A percentile compares a stretch with the other conserved stretches of the same genome.
phyloP scores from a whole-genome alignment of 371 early-diverging fungal genomes.

The Syncephalastrum racemosum region DNA sequence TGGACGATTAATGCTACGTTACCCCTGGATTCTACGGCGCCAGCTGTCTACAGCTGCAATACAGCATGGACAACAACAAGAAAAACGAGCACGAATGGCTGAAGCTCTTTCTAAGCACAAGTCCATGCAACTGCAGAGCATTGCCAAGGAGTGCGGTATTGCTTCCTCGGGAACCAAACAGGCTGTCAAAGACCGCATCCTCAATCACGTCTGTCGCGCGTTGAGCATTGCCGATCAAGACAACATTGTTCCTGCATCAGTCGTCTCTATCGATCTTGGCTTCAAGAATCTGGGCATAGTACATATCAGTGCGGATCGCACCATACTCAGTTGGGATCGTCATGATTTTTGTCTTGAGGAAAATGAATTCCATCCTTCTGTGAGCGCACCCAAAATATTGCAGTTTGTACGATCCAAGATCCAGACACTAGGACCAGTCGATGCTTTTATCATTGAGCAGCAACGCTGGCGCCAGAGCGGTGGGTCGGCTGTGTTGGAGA shows the following conservation, averaged over 20 bases:
- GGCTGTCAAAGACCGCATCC: neutral
- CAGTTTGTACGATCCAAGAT: constrained; percentile 19
- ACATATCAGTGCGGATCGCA: constrained; percentile 32
- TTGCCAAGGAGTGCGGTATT: constrained; percentile 22
- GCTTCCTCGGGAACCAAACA: constrained; percentile 17
- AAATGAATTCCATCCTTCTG: constrained; percentile 33
- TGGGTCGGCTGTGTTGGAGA: constrained; percentile 38
- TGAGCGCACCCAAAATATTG: constrained; percentile 26
- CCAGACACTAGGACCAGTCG: constrained; percentile 12
- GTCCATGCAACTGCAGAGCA: constrained; percentile 12
- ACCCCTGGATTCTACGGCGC: no score
- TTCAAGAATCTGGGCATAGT: constrained; percentile 70
- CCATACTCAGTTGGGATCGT: constrained; percentile 42
- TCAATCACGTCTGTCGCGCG: constrained; percentile 14
- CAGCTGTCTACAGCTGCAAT: no score
- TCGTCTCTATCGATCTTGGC: constrained; percentile 76
- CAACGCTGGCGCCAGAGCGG: constrained; percentile 50
- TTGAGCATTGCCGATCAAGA: constrained; percentile 9
- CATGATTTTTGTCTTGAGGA: constrained; percentile 34
- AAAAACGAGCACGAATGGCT: no score
- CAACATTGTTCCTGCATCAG: constrained; percentile 23
- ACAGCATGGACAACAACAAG: no score
- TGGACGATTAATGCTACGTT: no score
- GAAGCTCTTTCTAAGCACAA: constrained; percentile 14
- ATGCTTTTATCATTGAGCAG: constrained; percentile 45